Conservation (phyloP, 129 eudicot species). For the Rutidosis leptorrhynchoides region DNA sequence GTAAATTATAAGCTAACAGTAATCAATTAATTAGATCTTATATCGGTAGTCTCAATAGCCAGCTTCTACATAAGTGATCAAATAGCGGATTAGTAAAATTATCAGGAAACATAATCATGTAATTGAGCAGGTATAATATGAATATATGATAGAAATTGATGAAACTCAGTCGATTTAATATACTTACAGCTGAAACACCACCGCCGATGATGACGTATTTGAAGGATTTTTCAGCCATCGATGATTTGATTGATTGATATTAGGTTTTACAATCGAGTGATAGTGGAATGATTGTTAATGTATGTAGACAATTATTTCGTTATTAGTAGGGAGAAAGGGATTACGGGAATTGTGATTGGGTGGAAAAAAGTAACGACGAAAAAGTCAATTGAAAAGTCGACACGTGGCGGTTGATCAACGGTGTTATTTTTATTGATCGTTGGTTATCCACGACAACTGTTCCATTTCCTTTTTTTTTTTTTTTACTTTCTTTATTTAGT, state of each 20-base stretch:
- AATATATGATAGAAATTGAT: not conserved
- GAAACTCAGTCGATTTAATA: not conserved
- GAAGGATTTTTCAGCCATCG: slow-evolving; percentile 85
- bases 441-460: slow-evolving; percentile 31
- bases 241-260: not conserved
- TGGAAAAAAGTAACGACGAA: not conserved
- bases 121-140: not conserved
- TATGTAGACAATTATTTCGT: slow-evolving; percentile 11
- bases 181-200: slow-evolving; percentile 90
- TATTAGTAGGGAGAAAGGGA: not conserved
- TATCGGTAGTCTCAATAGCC: not conserved
- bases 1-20: not conserved
- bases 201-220: slow-evolving; percentile 92
- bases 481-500: too few species aligned
- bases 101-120: not conserved
- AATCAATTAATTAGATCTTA: not conserved
- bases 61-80: not conserved
- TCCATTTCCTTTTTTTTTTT: not conserved
- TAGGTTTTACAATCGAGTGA: slow-evolving; percentile 15
- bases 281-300: not conserved
- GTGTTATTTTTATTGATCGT: slow-evolving; percentile 28
- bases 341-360: slow-evolving; percentile 11
- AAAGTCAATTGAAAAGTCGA: slow-evolving; percentile 28
- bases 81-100: too few species aligned
- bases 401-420: slow-evolving; percentile 43